Base-by-base conservation (phyloP, 495 filamentous ascomycete species). In the Halenospora varia region DNA sequence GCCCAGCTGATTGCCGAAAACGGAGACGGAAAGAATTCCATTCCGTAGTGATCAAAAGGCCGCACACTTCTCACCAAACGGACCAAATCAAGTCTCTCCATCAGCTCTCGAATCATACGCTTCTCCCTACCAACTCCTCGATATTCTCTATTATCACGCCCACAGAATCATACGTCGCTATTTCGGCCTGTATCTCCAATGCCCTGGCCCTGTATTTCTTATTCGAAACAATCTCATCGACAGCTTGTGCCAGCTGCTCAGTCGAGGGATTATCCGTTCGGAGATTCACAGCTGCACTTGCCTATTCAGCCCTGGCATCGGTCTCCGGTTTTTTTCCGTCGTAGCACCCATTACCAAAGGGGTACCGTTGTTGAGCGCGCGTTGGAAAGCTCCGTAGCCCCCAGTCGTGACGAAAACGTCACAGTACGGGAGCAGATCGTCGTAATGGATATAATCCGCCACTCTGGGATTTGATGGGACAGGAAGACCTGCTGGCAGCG, bases 361-460 rank as follows among this genome's bases (percentile, higher is more conserved):
- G 17, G 66, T 64, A 2, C 70, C 69, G 53, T 72, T 63, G 20
- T 53, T 56, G 2, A 73, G 50, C 45, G 57, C 60, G 52, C 69
- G 70, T 54, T 62, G 58, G 26, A 73, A 69, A 0, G 56, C 65
- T 25, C 71, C 71, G 42, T 72, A 73, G 0, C 68, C 66, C 1
- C 66, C 70, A 39, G 71, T 73, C 17, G 64, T 67, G 10, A 74
- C 54, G 56, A 75, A 68, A 11, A 73, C 70, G 35, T 64, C 60
- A 2, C 54, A 61, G 48, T 66, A 51, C 24, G 59, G 49, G 4
- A 73, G 62, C 3, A 72, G 48, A 10, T 64, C 60, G 48, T 71
- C 69, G 48, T 65, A 75, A 11, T 71, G 72, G n/a, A 75, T 56
- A 48, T 61, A 73, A 44, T 73, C 68, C 8, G 55, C 61, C 0